Evolutionary conservation across 257 asterid species (phyloP).

Genomic region (Ilex aquifolium): DNA sequence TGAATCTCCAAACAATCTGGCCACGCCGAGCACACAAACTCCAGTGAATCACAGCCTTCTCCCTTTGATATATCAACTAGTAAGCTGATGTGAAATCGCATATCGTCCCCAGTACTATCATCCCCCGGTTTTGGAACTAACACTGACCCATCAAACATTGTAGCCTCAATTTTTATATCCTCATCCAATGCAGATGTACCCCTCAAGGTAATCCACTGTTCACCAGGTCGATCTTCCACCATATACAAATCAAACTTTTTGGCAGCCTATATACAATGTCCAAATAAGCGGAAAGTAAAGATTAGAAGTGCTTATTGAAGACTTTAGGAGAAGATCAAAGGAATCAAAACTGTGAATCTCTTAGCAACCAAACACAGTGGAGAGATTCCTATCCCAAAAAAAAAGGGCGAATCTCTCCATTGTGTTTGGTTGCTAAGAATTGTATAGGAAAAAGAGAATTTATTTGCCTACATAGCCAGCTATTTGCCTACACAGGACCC

Average conservation of each 20-base stretch:
- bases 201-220: conserved; percentile 46
- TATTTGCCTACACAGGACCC: too few species aligned
- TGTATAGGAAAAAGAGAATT: too few species aligned
- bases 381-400: too few species aligned
- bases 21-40: conserved; percentile 61
- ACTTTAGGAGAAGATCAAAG: too few species aligned
- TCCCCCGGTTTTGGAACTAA: conserved; percentile 23
- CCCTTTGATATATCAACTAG: conserved; percentile 52
- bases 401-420: background rate
- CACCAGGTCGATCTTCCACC: conserved; percentile 50
- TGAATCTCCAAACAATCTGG: conserved; percentile 48
- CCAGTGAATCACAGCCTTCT: conserved; percentile 30
- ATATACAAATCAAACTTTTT: conserved; percentile 25
- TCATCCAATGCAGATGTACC: conserved; percentile 29
- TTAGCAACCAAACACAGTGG: conserved; percentile 4
- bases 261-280: conserved; percentile 25
- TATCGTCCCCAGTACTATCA: conserved; percentile 19
- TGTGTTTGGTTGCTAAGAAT: background rate
- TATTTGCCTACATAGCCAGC: too few species aligned
- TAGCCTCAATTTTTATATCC: conserved; percentile 49
- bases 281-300: background rate
- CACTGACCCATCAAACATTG: conserved; percentile 49
- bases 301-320: too few species aligned
- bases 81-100: conserved; percentile 42
- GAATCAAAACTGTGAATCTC: too few species aligned